phyloP scores from a whole-genome alignment of 139 green algal genomes.

The Micractinium sp. region DNA sequence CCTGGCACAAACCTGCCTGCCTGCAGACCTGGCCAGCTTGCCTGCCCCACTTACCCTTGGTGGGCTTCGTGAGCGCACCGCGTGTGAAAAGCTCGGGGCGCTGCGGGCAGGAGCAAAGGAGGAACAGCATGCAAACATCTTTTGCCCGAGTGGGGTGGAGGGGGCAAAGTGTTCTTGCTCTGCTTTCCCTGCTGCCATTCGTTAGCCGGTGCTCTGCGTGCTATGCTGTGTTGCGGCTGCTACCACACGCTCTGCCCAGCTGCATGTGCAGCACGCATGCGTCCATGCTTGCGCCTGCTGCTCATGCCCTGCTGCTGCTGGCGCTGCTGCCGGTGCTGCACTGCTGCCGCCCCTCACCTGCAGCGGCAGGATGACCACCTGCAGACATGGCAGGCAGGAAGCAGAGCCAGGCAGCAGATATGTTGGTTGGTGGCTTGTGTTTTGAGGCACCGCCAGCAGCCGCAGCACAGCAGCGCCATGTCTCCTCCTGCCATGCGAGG shows the following conservation, averaged over 20 bases:
- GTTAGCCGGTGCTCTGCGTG: too few species aligned
- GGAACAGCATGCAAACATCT: too few species aligned
- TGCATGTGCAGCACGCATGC: too few species aligned
- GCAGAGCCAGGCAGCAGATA: not conserved
- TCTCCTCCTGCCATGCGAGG: not conserved
- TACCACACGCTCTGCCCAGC: too few species aligned
- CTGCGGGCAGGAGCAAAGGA: conserved; percentile 5
- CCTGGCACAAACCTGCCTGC: not conserved
- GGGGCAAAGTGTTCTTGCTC: too few species aligned
- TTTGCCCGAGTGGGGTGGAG: too few species aligned
- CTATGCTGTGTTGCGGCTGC: too few species aligned
- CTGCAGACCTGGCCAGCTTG: not conserved
- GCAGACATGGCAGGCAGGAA: not conserved
- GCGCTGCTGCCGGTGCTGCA: too few species aligned
- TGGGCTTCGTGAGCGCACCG: conserved; percentile 69
- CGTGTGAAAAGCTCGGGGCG: conserved; percentile 77
- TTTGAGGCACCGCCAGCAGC: not conserved
- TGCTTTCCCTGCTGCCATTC: too few species aligned
- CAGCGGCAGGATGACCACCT: conserved; percentile 80
- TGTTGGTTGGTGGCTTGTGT: not conserved
- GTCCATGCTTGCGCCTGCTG: too few species aligned
- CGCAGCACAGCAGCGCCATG: not conserved
- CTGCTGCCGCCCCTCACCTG: not conserved
- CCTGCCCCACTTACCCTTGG: conserved; percentile 53
- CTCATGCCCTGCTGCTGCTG: too few species aligned